phyloP scores from a whole-genome alignment of 1,139 yeast genomes.

The Maudiozyma humilis region DNA sequence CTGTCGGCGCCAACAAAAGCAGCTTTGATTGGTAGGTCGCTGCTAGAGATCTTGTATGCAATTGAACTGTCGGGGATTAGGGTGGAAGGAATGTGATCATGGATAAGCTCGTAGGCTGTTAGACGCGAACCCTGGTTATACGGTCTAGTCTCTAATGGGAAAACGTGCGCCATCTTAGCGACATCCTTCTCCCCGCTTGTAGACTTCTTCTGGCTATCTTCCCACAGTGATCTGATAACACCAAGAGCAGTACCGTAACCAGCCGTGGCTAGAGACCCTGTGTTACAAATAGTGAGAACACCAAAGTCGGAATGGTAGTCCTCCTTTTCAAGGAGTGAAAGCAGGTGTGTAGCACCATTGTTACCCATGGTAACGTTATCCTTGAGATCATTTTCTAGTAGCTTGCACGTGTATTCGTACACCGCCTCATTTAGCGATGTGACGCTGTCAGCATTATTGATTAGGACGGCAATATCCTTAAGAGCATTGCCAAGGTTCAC shows the following conservation, averaged over 20 bases:
- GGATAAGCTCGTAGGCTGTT: constrained; percentile 82
- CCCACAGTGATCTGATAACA: constrained; percentile 65
- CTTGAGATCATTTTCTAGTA: constrained; percentile 66
- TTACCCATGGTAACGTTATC: constrained; percentile 74
- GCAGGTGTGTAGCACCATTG: constrained; percentile 68
- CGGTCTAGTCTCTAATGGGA: constrained; percentile 91
- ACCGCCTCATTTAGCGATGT: constrained; percentile 36
- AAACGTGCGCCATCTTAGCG: constrained; percentile 55
- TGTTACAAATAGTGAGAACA: constrained; percentile 77
- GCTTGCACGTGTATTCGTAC: constrained; percentile 44
- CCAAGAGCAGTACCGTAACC: constrained; percentile 98
- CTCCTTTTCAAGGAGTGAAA: constrained; percentile 39
- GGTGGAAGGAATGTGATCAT: constrained; percentile 81
- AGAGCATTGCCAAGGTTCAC: constrained; percentile 83
- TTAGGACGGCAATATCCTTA: constrained; percentile 43
- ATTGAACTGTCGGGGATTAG: constrained; percentile 90
- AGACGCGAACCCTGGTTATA: constrained; percentile 93
- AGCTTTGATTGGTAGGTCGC: constrained; percentile 56
- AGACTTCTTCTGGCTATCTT: constrained; percentile 30
- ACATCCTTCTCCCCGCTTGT: constrained; percentile 17
- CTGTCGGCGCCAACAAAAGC: constrained; percentile 98
- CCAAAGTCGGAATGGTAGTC: constrained; percentile 60
- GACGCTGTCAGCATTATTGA: constrained; percentile 26
- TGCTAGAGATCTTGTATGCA: constrained; percentile 51
- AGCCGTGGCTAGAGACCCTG: constrained; percentile 90